Evolutionary conservation across 495 filamentous ascomycete genomes (phyloP), one percentile per base, ranked within the genome.

Genomic region (Delitschia confertaspora): DNA sequence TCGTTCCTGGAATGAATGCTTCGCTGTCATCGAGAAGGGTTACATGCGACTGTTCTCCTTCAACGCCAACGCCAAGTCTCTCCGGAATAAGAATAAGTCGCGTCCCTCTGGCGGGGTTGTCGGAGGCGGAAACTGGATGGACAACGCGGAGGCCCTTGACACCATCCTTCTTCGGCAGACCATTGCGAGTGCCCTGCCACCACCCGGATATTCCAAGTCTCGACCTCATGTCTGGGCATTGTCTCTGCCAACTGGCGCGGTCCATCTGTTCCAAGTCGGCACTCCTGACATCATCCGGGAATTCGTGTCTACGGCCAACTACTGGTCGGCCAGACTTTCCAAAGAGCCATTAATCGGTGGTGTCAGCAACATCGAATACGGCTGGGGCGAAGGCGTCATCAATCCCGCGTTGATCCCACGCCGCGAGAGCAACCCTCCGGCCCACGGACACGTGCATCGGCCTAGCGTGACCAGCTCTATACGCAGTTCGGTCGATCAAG

Each of bases 21-120:
- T 99, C 60, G 93, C 89, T n/a, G 91, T 99, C 27, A 83, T 99
- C 45, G 85, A 95, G 50, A 93, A 91, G 54, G 91, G 91, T n/a
- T 86, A 80, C 65, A 78, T 99, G 72, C 86, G 85, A 24, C 70
- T 99, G 3, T 99, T 99, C 63, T 89, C 86, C 0, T 99, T 99
- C 69, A 74, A 64, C 44, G 76, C 80, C 13, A 73, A 80, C 2
- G 55, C 60, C 8, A 88, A 87, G 53, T 82, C 82, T 0, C 70
- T 79, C 58, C 77, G 83, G 11, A 74, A 78, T 46, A 86, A 85
- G 59, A 66, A 71, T 29, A 82, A 81, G 53, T 40, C 48, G n/a
- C 38, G 47, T 40, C 65, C 61, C 14, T 62, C 65, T 34, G 75
- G 74, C 6, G 78, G 77, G 21, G 73, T 83, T 16, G 89, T 96